These are phyloP conservation scores for Eustoma russellianum DNA, from an alignment of 257 asterid genomes.

Conservation along the genomic window DNA sequence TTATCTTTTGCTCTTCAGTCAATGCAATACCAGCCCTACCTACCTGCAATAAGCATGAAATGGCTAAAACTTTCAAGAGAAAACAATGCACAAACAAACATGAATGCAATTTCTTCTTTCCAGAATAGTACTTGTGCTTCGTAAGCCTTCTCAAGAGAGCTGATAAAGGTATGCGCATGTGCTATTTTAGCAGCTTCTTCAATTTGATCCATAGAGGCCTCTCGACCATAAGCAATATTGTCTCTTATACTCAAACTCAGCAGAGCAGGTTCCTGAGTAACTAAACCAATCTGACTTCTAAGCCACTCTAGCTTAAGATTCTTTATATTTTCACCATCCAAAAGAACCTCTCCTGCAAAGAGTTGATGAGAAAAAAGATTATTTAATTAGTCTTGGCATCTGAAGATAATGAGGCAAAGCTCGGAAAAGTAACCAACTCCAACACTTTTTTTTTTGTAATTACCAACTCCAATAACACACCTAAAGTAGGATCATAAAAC, in stretches of 20 bases:
- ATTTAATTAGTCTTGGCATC: neutral
- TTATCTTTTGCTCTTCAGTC: slow-evolving; percentile 97
- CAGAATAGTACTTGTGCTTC: slow-evolving; percentile 70
- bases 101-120: slow-evolving; percentile 6
- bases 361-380: neutral
- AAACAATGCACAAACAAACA: neutral
- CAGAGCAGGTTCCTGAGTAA: slow-evolving; percentile 98
- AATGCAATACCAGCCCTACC: slow-evolving; percentile 75
- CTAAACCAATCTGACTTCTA: slow-evolving; percentile 95
- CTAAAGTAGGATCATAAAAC: slow-evolving; percentile 97
- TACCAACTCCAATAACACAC: slow-evolving; percentile 23
- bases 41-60: slow-evolving; percentile 44
- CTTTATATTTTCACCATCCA: slow-evolving; percentile 97
- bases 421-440: neutral
- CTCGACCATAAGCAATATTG: slow-evolving; percentile 95
- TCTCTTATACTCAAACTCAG: slow-evolving; percentile 93
- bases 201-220: slow-evolving; percentile 80
- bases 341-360: slow-evolving; percentile 90
- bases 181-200: slow-evolving; percentile 99
- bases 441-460: neutral
- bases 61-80: neutral
- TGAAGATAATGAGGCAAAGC: neutral
- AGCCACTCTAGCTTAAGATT: slow-evolving; percentile 96
- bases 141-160: slow-evolving; percentile 86
- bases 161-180: slow-evolving; percentile 96